phyloP scores from a whole-genome alignment of 352 stramenopile species.

The Lagenidium sp. region DNA sequence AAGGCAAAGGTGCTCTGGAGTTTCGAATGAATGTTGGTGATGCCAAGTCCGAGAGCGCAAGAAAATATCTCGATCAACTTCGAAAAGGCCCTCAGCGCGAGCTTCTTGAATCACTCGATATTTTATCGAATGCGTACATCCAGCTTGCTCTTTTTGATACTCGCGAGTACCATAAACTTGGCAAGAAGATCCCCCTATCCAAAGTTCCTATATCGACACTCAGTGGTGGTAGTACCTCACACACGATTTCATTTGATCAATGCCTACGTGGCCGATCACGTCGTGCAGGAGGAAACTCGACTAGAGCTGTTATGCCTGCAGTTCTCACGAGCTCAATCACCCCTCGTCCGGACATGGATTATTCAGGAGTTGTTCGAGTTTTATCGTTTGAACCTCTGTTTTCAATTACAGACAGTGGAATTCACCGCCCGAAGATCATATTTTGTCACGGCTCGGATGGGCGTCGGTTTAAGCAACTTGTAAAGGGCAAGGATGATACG shows the following conservation, averaged over 20 bases:
- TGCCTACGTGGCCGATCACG: conserved; percentile 52
- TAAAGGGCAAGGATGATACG: conserved; percentile 92
- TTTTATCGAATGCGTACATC: conserved; percentile 64
- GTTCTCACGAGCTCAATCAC: conserved; percentile 67
- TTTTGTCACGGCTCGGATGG: conserved; percentile 93
- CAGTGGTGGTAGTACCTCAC: conserved; percentile 8
- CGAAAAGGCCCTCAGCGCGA: conserved; percentile 38
- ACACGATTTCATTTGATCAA: conserved; percentile 47
- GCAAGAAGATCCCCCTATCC: conserved; percentile 67
- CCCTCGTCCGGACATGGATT: conserved; percentile 71
- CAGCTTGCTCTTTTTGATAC: conserved; percentile 79
- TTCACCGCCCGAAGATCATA: conserved; percentile 97
- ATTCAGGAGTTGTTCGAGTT: conserved; percentile 71
- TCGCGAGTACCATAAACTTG: conserved; percentile 50
- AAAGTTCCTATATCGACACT: conserved; percentile 40
- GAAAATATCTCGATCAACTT: conserved; percentile 49
- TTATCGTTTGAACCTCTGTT: conserved; percentile 90
- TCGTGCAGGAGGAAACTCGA: conserved; percentile 8
- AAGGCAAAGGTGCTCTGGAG: conserved; percentile 63
- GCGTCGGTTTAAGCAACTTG: conserved; percentile 89
- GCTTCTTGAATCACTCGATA: conserved; percentile 68
- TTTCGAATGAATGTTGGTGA: conserved; percentile 81
- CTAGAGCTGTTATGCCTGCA: conserved; percentile 50
- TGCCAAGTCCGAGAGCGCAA: conserved; percentile 56
- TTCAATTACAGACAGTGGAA: conserved; percentile 91